Percentiles rank a stretch among this genome's conserved stretches.
Conservation (phyloP, 2,329 filamentous ascomycete genomes). For the Colletotrichum melonis region DNA sequence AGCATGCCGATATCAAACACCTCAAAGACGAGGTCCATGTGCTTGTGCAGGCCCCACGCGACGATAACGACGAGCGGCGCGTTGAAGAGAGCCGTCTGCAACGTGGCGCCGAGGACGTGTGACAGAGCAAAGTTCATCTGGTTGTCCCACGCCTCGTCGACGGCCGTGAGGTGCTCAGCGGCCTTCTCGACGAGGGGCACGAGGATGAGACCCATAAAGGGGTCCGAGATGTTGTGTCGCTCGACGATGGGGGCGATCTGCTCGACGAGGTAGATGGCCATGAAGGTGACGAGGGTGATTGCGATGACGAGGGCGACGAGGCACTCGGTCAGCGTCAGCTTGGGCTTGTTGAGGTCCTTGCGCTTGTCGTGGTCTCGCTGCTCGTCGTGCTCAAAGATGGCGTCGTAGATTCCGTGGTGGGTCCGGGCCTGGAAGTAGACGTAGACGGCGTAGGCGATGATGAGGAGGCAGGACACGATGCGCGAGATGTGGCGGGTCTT, state of each 20-base stretch:
- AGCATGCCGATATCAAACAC: slow-evolving; percentile 87
- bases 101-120: slow-evolving; percentile 86
- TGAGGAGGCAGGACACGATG: slow-evolving; percentile 75
- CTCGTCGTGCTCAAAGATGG: slow-evolving; percentile 79
- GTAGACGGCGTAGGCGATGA: slow-evolving; percentile 75
- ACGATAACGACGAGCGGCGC: slow-evolving; percentile 85
- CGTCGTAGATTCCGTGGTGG: slow-evolving; percentile 82
- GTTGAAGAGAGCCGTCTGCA: slow-evolving; percentile 91
- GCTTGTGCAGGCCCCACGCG: slow-evolving; percentile 78
- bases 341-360: slow-evolving; percentile 69
- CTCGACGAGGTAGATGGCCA: slow-evolving; percentile 78
- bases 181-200: slow-evolving; percentile 87
- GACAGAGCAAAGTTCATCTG: slow-evolving; percentile 88
- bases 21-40: slow-evolving; percentile 86
- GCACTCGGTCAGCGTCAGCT: slow-evolving; percentile 81
- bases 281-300: slow-evolving; percentile 76
- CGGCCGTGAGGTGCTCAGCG: slow-evolving; percentile 84
- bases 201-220: slow-evolving; percentile 77
- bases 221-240: slow-evolving; percentile 57
- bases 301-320: slow-evolving; percentile 72
- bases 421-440: slow-evolving; percentile 81
- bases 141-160: slow-evolving; percentile 87
- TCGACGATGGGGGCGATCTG: slow-evolving; percentile 73
- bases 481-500: slow-evolving; percentile 76
- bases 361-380: slow-evolving; percentile 72